A percentile compares a stretch with the other conserved stretches of the same genome.
Evolutionary conservation across 371 early-diverging fungal species (phyloP).

Genomic region (Racocetra persica): DNA sequence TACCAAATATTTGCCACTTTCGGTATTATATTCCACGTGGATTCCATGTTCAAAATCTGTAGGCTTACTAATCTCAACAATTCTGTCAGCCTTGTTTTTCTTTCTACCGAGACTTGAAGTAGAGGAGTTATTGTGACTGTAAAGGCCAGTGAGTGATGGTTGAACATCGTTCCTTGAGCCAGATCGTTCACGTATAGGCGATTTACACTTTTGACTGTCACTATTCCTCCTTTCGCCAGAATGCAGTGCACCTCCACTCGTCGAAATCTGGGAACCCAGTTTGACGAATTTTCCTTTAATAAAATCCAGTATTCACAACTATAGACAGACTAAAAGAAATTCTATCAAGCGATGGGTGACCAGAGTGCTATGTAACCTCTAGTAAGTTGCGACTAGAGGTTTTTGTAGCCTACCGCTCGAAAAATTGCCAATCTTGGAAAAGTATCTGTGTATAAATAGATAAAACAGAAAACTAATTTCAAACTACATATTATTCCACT

Average conservation of each 20-base stretch:
- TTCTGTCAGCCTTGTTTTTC: constrained; percentile 51
- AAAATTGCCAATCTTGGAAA: no score
- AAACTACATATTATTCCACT: no score
- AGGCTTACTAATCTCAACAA: constrained; percentile 68
- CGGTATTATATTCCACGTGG: constrained; percentile 69
- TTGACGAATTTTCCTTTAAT: constrained; percentile 35
- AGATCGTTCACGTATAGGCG: neutral
- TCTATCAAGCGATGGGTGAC: no score
- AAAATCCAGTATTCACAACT: constrained; percentile 19
- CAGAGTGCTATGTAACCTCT: no score
- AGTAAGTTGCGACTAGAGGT: no score
- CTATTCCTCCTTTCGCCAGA: neutral
- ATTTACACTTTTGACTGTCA: neutral
- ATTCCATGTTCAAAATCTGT: constrained; percentile 73
- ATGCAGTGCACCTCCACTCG: constrained; percentile 19
- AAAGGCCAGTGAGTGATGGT: neutral
- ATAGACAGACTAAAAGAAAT: no score
- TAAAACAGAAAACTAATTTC: no score
- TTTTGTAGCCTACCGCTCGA: no score
- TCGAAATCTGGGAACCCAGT: constrained; percentile 37
- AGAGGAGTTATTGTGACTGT: constrained; percentile 48
- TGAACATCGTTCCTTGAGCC: neutral
- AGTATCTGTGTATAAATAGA: no score
- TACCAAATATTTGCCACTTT: constrained; percentile 70
- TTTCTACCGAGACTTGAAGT: constrained; percentile 48